phyloP scores from a whole-genome alignment of 108 stramenopile species.

The Cyclotella atomus region DNA sequence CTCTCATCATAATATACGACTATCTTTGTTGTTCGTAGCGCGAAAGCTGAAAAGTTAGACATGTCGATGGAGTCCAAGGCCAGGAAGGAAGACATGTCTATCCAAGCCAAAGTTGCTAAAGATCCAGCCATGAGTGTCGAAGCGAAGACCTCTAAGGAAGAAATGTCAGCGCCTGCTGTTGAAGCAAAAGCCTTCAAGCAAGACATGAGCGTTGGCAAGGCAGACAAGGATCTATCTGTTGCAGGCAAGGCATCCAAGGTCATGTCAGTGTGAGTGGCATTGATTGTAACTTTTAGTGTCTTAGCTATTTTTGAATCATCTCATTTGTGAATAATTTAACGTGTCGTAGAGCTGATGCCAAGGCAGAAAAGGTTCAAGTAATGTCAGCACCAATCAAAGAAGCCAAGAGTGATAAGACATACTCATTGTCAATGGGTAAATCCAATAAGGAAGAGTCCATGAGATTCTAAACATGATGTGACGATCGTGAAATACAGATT shows the following conservation, averaged over 20 bases:
- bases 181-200: not conserved
- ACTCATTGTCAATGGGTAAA: not conserved
- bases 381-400: not conserved
- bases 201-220: slow-evolving; percentile 2
- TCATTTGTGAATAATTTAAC: no score
- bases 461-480: not conserved
- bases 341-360: slow-evolving; percentile 3
- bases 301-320: no score
- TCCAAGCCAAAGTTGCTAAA: not conserved
- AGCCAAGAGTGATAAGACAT: slow-evolving; percentile 12
- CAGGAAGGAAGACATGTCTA: not conserved
- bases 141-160: slow-evolving; percentile 7
- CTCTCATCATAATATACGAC: no score
- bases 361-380: slow-evolving; percentile 11
- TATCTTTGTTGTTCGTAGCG: no score
- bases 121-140: not conserved
- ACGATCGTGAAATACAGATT: not conserved
- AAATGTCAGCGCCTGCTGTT: slow-evolving; percentile 3
- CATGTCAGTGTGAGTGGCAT: not conserved
- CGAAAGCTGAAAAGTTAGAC: not conserved
- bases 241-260: not conserved
- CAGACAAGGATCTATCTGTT: not conserved
- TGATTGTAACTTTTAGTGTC: not conserved
- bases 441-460: not conserved
- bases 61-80: not conserved